Evolutionary conservation across 2,329 filamentous ascomycete species (phyloP).

Genomic region (Dothideomycetes sp.): DNA sequence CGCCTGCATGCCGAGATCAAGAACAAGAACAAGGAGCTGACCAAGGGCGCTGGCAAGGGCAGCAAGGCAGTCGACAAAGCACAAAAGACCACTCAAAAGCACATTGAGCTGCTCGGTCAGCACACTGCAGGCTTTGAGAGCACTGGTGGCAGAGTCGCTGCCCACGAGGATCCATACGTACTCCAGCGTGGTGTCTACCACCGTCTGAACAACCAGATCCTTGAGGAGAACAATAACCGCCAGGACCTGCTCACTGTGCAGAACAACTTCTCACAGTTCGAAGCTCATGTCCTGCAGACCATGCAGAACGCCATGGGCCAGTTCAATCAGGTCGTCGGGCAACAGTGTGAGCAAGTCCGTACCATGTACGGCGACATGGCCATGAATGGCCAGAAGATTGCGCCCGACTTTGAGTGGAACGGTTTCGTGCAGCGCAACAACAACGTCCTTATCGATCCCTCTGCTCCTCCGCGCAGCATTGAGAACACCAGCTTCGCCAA

Average conservation of each 20-base stretch:
- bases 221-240: conserved; percentile 91
- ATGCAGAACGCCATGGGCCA: conserved; percentile 73
- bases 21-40: conserved; percentile 84
- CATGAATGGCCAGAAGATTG: conserved; percentile 62
- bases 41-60: conserved; percentile 67
- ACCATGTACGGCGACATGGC: conserved; percentile 78
- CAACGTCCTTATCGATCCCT: conserved; percentile 66
- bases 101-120: conserved; percentile 86
- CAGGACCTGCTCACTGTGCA: conserved; percentile 90
- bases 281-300: conserved; percentile 71
- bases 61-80: conserved; percentile 89
- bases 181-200: conserved; percentile 70
- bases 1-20: conserved; percentile 94
- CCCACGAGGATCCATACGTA: conserved; percentile 78
- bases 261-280: conserved; percentile 77
- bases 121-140: conserved; percentile 73
- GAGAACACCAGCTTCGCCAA: conserved; percentile 75
- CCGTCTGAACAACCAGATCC: conserved; percentile 78
- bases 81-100: conserved; percentile 77
- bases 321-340: conserved; percentile 70
- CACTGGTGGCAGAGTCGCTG: conserved; percentile 56
- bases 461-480: conserved; percentile 60
- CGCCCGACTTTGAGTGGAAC: conserved; percentile 83
- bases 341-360: conserved; percentile 71
- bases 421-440: conserved; percentile 65